Evolutionary conservation across 169 alveolate genomes (phyloP), one percentile per base, ranked within the genome.

Genomic region (Cryptosporidium ubiquitum): DNA sequence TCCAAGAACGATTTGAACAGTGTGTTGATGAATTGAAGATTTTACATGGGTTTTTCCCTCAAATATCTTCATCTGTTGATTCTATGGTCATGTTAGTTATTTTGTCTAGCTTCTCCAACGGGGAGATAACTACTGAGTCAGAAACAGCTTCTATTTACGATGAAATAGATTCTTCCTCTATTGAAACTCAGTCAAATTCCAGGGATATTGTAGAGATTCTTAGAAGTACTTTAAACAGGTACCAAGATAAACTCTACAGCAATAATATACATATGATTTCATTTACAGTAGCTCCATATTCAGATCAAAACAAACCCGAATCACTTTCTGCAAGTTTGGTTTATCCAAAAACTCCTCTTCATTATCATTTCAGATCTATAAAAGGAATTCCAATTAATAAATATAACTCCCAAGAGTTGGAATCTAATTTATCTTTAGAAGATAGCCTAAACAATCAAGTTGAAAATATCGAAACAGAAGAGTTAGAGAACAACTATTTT

Each of bases 271-370:
- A 73, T 18, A 73, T 73, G 85, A 26, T 73, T 31, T 73, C 85
- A 33, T 73, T 73, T 57, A 58, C 70, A 18, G 1, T 73, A 57
- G 58, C 70, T 5, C 85, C 85, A 26, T 52, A 55, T 57, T 37
- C 35, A n/a, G 69, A 73, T 31, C 29, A 73, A n/a, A 58, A 57
- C 42, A 55, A 37, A 9, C 33, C 85, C 18, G 85, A 73, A 26
- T 73, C 85, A 7, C 58, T 73, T 31, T 73, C 85, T 18, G 85
- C 85, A 57, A 73, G 70, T n/a, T 58, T 73, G 51, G 69, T 73
- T 29, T 57, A 52, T 51, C 85, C 71, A 4, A 73, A 73, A 37
- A 55, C 85, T n/a, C 85, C 85, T 52, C 37, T 55, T 3, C 58
- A 73, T 47, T 73, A 73, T 55, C 85, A 73, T 58, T 73, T 55